Percentiles rank a stretch among this genome's conserved stretches.
Conservation (phyloP, 805 yeast genomes). For the Hagleromyces aurorensis region DNA sequence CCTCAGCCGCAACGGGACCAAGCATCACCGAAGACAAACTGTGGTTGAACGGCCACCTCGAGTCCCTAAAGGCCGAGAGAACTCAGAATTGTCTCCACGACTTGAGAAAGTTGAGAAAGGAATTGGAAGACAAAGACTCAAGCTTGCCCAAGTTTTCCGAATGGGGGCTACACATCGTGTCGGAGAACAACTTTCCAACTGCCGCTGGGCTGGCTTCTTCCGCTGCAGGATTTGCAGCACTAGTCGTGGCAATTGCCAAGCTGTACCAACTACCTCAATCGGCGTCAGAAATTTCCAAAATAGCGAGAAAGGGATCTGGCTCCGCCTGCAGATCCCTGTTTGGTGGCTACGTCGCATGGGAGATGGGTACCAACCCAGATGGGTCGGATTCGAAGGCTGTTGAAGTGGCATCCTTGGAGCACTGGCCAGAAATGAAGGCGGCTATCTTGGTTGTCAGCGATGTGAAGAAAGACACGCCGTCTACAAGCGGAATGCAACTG, state of each 20-base stretch:
- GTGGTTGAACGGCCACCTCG: conserved; percentile 80
- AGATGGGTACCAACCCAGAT: conserved; percentile 70
- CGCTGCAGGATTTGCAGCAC: conserved; percentile 98
- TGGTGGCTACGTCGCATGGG: conserved; percentile 99
- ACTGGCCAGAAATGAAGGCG: conserved; percentile 93
- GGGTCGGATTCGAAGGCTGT: conserved; percentile 96
- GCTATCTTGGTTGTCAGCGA: conserved; percentile 89
- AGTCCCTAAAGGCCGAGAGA: conserved; percentile 54
- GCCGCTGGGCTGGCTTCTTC: conserved; percentile 98
- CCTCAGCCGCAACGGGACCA: conserved; percentile 72
- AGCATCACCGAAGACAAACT: conserved; percentile 55
- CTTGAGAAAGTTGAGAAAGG: conserved; percentile 57
- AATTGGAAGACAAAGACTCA: conserved; percentile 47
- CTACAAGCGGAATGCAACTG: conserved; percentile 93
- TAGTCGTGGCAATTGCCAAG: conserved; percentile 81
- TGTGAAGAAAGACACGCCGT: conserved; percentile 87
- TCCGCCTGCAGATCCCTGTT: conserved; percentile 95
- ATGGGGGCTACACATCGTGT: conserved; percentile 69
- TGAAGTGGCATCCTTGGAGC: conserved; percentile 72
- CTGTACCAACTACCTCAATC: conserved; percentile 81
- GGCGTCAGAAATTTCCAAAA: conserved; percentile 75
- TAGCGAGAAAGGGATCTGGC: conserved; percentile 98
- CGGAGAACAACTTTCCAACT: conserved; percentile 96
- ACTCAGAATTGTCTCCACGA: conserved; percentile 71
- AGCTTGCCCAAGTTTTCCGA: conserved; percentile 53